A percentile compares a stretch with the other conserved stretches of the same genome.
These are phyloP conservation scores for Polyplosphaeria fusca DNA, from an alignment of 495 filamentous ascomycete species.

Conservation along the genomic window DNA sequence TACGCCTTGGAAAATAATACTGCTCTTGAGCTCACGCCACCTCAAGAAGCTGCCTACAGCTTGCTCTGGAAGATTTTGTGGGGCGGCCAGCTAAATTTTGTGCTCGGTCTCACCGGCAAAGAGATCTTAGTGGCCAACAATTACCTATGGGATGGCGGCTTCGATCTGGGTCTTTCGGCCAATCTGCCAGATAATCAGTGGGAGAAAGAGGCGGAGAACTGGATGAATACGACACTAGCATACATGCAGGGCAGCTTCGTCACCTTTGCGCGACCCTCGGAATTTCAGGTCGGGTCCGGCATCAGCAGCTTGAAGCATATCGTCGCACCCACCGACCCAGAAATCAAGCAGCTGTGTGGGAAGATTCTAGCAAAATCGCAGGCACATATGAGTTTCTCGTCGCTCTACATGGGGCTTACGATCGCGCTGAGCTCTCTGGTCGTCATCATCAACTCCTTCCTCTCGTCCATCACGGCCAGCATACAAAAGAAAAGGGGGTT, in stretches of 20 bases:
- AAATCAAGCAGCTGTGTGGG: slow-evolving; percentile 10
- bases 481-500: not conserved
- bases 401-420: slow-evolving; percentile 7
- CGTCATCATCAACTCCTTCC: slow-evolving; percentile 2
- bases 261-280: slow-evolving; percentile 5
- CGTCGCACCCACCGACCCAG: not conserved
- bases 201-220: slow-evolving; percentile 18
- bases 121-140: slow-evolving; percentile 17
- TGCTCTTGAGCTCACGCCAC: not conserved
- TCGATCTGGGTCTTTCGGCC: not conserved
- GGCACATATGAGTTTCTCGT: slow-evolving; percentile 16
- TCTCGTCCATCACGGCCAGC: not conserved
- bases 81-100: slow-evolving; percentile 4
- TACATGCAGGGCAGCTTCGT: not conserved
- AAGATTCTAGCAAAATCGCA: slow-evolving; percentile 11
- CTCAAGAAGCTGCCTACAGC: slow-evolving; percentile 5
- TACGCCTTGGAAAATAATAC: not conserved
- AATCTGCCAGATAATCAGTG: slow-evolving; percentile 13
- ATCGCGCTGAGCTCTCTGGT: slow-evolving; percentile 6
- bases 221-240: slow-evolving; percentile 23
- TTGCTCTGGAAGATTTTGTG: slow-evolving; percentile 15
- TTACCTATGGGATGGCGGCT: slow-evolving; percentile 17
- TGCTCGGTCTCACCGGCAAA: slow-evolving; percentile 1
- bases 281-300: slow-evolving; percentile 8
- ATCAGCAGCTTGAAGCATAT: slow-evolving; percentile 10